phyloP scores from a whole-genome alignment of 1,284 basidiomycete species.

The Mycocalia duriaeana region DNA sequence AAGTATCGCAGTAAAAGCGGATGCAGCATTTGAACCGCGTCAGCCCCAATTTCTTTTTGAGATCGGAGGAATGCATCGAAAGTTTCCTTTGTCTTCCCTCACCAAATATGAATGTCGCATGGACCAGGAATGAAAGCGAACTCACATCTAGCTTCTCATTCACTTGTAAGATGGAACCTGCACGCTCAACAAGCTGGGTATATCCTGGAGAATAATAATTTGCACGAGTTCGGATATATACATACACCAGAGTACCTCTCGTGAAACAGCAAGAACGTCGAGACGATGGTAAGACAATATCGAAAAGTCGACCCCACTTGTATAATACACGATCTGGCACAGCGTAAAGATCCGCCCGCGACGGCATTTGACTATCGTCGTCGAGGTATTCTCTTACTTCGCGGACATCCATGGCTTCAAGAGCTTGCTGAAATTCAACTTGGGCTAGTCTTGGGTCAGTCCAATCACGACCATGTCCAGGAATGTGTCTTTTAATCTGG shows the following conservation, averaged over 20 bases:
- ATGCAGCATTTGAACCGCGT: conserved; percentile 50
- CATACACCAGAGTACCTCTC: conserved; percentile 44
- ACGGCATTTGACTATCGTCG: conserved; percentile 8
- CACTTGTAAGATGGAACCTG: conserved; percentile 71
- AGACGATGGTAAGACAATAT: conserved; percentile 66
- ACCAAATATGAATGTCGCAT: too few relatives aligned
- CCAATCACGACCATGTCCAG: conserved; percentile 40
- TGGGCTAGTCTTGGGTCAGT: conserved; percentile 29
- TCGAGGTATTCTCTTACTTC: not conserved
- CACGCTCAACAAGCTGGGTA: conserved; percentile 66
- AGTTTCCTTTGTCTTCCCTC: conserved; percentile 56
- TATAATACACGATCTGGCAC: conserved; percentile 59
- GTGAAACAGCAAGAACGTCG: conserved; percentile 72
- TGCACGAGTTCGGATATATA: not conserved
- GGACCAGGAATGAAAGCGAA: too few relatives aligned
- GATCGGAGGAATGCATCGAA: conserved; percentile 56
- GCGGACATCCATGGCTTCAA: conserved; percentile 6
- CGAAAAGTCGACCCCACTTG: conserved; percentile 75
- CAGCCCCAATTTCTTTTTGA: conserved; percentile 31
- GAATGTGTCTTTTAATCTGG: conserved; percentile 50
- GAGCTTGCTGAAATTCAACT: not conserved
- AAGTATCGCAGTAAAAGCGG: conserved; percentile 66
- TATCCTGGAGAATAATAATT: conserved; percentile 46
- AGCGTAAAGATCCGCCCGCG: conserved; percentile 15
- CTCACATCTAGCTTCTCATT: conserved; percentile 61